Evolutionary conservation across 805 yeast species (phyloP), one percentile per base, ranked within the genome.

Genomic region (Spencermartinsiella europaea): DNA sequence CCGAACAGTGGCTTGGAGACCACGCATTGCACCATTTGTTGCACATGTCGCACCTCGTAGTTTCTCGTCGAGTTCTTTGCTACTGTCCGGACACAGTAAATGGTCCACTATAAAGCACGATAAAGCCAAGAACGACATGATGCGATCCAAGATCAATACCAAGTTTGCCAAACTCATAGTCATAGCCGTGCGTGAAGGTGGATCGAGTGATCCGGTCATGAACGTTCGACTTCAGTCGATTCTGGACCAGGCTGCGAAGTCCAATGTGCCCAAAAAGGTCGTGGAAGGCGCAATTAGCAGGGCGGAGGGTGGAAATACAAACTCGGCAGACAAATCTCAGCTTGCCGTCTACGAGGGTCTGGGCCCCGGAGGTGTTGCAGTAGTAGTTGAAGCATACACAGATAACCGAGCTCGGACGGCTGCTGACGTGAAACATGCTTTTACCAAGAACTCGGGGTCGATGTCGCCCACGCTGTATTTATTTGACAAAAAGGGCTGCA

Each of bases 41-140:
- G n/a, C n/a, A n/a, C n/a, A n/a, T n/a, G n/a, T n/a, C n/a, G n/a
- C n/a, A n/a, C n/a, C n/a, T n/a, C n/a, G n/a, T n/a, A n/a, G n/a
- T n/a, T n/a, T n/a, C n/a, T n/a, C n/a, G n/a, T n/a, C n/a, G n/a
- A n/a, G n/a, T n/a, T n/a, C n/a, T n/a, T n/a, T n/a, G n/a, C n/a
- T n/a, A n/a, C n/a, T 7, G 31, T 27, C 40, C 34, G 99, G 99
- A 1, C 99, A 91, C 65, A 83, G 87, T 33, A 91, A 90, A 66
- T 91, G 99, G 99, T 86, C 95, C 37, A 87, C 85, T 40, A 91
- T 93, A 56, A 85, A 89, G 61, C 97, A 89, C 62, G 93, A 85
- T 62, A 91, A 91, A 67, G 95, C 95, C 46, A 86, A 87, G 52
- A 88, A 89, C 59, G 99, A 91, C 67, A 85, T 88, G 17, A 79